Conservation (phyloP, 2,329 filamentous ascomycete species). For the Arthrobotrys sphaeroides region DNA sequence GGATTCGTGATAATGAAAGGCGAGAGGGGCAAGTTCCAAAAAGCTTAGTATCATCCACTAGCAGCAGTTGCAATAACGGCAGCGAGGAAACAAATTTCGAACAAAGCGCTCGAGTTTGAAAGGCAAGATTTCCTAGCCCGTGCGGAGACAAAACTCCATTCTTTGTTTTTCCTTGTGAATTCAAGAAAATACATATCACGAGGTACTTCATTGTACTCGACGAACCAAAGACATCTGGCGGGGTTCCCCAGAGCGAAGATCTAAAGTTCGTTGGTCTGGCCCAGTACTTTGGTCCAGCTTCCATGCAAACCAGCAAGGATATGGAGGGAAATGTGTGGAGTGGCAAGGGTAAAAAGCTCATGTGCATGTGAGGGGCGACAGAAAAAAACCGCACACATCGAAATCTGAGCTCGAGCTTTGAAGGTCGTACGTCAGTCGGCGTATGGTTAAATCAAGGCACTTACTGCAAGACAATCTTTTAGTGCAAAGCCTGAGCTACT, state of each 20-base stretch:
- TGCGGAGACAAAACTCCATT: slow-evolving; percentile 14
- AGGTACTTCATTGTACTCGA: slow-evolving; percentile 37
- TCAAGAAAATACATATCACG: slow-evolving; percentile 12
- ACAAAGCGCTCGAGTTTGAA: slow-evolving; percentile 3
- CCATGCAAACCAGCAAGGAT: slow-evolving; percentile 37
- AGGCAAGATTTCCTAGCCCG: slow-evolving; percentile 28
- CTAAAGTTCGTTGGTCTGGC: slow-evolving; percentile 27
- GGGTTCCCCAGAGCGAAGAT: slow-evolving; percentile 27
- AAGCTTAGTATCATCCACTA: slow-evolving; percentile 9
- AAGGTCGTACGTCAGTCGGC: slow-evolving; percentile 5
- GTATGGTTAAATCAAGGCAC: slow-evolving; percentile 7
- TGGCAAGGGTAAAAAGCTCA: slow-evolving; percentile 14
- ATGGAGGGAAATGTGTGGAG: slow-evolving; percentile 11
- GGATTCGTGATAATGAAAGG: background rate
- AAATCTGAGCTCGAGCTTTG: slow-evolving; percentile 20
- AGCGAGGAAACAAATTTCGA: background rate
- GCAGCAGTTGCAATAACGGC: background rate
- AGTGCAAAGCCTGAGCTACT: slow-evolving; percentile 15
- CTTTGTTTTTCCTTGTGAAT: background rate
- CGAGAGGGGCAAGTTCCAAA: slow-evolving; percentile 3
- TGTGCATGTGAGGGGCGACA: slow-evolving; percentile 11
- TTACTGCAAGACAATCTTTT: slow-evolving; percentile 28
- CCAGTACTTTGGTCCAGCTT: slow-evolving; percentile 29
- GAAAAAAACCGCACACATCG: slow-evolving; percentile 33
- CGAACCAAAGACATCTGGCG: slow-evolving; percentile 11